Base-by-base conservation (phyloP, 306 rosid species). In the Glycine tomentella region DNA sequence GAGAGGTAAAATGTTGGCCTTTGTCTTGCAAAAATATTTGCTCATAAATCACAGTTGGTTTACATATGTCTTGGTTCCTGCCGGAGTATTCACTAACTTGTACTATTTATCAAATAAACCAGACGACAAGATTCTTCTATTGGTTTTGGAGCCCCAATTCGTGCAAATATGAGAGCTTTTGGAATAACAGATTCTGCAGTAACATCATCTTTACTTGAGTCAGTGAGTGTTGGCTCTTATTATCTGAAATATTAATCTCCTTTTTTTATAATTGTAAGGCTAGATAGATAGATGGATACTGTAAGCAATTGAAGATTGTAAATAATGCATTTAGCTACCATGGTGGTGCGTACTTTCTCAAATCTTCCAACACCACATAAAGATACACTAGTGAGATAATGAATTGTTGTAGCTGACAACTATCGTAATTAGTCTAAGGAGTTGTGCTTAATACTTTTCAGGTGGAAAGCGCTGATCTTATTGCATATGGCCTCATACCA, bases 121-220 rank as follows among this genome's bases (percentile, higher is more conserved):
- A 95, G 99, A 85, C 94, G 98, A 25, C 97, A 93, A 81, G 97
- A 95, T 82, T 95, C 99, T 82, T 95, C 99, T 4, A 95, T 95
- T 81, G 99, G 99, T 64, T 95, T 93, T 52, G 99, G 99, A 83
- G 97, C 99, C 69, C 97, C 99, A 58, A 85, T 95, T 50, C 97
- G 97, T 84, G 95, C 99, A 61, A 95, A 90, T 81, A 95, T 95
- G 97, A 92, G 97, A 93, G 51, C 82, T 68, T 82, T 89, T 25
- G 84, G 87, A 78, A 86, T 93, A 70, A 93, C 87, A 53, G 89
- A 80, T 76, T 89, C 97, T 48, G 89, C 69, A 77, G 85, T 91
- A 82, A 88, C 97, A 57, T 95, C 99, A 71, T 90, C 97, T 56
- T 89, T 95, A 85, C 95, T 95, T 55, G 97, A 91, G 90, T 74